These are phyloP conservation scores for Nakataea oryzae DNA, from an alignment of 2,329 filamentous ascomycete species.

Conservation along the genomic window DNA sequence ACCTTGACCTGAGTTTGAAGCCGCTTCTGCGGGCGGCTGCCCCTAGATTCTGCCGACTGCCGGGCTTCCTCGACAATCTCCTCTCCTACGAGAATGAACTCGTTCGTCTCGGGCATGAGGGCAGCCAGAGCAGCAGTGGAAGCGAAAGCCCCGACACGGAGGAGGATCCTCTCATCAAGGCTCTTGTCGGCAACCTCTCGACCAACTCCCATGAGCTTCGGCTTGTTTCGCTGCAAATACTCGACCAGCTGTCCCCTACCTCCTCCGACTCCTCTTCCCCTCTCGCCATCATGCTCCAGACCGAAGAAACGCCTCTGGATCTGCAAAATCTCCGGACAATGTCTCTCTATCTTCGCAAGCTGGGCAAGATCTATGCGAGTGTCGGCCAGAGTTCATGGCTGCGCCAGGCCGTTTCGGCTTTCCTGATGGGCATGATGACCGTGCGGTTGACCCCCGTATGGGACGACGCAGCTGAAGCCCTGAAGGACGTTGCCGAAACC, in stretches of 20 bases:
- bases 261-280: slow-evolving; percentile 34
- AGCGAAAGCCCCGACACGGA: slow-evolving; percentile 38
- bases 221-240: slow-evolving; percentile 59
- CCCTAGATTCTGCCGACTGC: slow-evolving; percentile 52
- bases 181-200: slow-evolving; percentile 63
- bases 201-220: slow-evolving; percentile 67
- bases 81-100: slow-evolving; percentile 40
- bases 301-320: slow-evolving; percentile 70
- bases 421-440: slow-evolving; percentile 82
- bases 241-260: slow-evolving; percentile 49
- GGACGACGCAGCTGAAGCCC: slow-evolving; percentile 68
- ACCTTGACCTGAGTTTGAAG: slow-evolving; percentile 50
- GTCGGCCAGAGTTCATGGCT: slow-evolving; percentile 53
- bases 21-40: slow-evolving; percentile 56
- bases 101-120: slow-evolving; percentile 11
- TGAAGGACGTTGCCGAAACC: slow-evolving; percentile 64
- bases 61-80: slow-evolving; percentile 56
- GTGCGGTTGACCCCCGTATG: slow-evolving; percentile 77
- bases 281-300: slow-evolving; percentile 58
- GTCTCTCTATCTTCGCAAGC: slow-evolving; percentile 75
- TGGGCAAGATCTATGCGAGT: slow-evolving; percentile 54
- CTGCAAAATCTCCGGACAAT: slow-evolving; percentile 67
- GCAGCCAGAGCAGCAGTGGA: slow-evolving; percentile 15
- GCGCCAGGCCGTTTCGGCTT: slow-evolving; percentile 62
- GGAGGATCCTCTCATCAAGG: slow-evolving; percentile 49